Conservation (phyloP, 2,329 filamentous ascomycete species). For the Epichloe aotearoae region DNA sequence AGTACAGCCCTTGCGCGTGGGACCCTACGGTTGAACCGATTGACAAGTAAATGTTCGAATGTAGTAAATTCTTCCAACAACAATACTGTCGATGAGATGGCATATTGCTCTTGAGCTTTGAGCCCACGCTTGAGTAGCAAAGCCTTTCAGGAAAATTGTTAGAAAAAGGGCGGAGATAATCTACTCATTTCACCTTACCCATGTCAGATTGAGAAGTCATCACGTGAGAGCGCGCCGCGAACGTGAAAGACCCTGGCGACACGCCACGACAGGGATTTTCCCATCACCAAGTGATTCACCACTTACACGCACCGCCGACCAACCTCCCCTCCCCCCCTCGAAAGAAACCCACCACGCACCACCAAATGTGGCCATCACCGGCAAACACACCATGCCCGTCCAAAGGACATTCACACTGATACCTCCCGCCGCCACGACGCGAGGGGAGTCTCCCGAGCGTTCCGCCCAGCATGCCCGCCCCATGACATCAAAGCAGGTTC, state of each 20-base stretch:
- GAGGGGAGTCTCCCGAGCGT: neutral
- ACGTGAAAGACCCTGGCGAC: neutral
- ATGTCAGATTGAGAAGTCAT: neutral
- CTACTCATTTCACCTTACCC: no score
- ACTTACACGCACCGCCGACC: neutral
- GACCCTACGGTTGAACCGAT: constrained; percentile 38
- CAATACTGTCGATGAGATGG: no score
- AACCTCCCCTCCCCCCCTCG: no score
- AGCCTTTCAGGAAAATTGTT: no score
- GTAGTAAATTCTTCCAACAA: no score
- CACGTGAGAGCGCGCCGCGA: neutral
- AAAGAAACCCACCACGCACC: neutral
- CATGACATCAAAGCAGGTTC: constrained; percentile 30
- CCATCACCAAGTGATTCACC: neutral
- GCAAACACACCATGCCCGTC: constrained; percentile 18
- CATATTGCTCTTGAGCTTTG: no score
- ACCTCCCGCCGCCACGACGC: constrained; percentile 15
- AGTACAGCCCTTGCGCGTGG: constrained; percentile 44
- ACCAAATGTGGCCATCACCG: constrained; percentile 4
- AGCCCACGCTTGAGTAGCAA: no score
- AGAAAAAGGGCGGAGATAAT: no score
- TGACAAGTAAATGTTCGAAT: constrained; percentile 19
- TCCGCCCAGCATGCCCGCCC: constrained; percentile 6
- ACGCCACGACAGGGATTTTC: neutral
- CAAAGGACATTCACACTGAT: constrained; percentile 33